Percentiles rank a stretch among this genome's conserved stretches.
phyloP scores from a whole-genome alignment of 768 basidiomycete genomes.

The Galerina sulciceps region DNA sequence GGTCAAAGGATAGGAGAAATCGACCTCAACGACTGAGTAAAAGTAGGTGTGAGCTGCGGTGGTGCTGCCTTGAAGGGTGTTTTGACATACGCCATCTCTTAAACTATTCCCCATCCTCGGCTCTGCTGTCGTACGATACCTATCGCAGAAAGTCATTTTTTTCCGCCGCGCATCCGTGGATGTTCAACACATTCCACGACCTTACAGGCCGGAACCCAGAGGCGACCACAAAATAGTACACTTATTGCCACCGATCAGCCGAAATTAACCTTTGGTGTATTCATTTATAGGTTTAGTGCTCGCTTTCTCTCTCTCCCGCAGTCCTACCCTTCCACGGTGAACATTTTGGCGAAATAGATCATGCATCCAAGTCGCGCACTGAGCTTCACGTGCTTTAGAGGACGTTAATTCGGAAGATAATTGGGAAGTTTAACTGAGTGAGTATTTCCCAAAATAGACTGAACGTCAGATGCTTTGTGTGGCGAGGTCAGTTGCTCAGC shows the following conservation, averaged over 20 bases:
- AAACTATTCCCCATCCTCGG: too few relatives aligned
- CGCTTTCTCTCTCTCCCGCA: conserved; percentile 21
- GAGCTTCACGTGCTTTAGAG: neutral
- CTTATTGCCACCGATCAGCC: conserved; percentile 4
- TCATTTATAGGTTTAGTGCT: neutral
- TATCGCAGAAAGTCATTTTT: too few relatives aligned
- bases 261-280: neutral
- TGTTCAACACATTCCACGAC: neutral
- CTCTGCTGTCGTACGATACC: neutral
- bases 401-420: neutral
- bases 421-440: neutral
- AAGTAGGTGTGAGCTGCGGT: too few relatives aligned
- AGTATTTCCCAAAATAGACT: neutral
- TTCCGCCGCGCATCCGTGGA: neutral
- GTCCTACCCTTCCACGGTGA: conserved; percentile 4
- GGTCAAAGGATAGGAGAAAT: too few relatives aligned
- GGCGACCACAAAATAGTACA: neutral
- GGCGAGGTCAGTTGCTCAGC: neutral
- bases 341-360: neutral
- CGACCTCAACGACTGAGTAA: too few relatives aligned
- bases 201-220: neutral
- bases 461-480: neutral
- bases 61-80: too few relatives aligned
- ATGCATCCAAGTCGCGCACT: neutral
- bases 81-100: too few relatives aligned